Evolutionary conservation across 164 flowering plant genomes (phyloP).

Genomic region (Amborella trichopoda): DNA sequence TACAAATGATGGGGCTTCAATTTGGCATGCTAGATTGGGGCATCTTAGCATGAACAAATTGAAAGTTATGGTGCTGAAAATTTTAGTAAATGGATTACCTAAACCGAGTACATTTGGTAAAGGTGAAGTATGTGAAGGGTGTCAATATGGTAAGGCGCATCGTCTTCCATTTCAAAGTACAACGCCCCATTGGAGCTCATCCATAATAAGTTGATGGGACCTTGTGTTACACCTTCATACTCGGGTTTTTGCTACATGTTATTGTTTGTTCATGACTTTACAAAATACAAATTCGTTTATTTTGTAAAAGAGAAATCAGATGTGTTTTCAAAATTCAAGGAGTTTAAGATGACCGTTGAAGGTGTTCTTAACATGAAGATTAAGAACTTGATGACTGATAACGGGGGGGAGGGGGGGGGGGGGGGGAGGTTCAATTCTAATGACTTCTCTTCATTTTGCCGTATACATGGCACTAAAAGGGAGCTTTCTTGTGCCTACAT

Average conservation of each 20-base stretch:
- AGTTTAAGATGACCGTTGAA: conserved; percentile 3
- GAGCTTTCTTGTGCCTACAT: too few species aligned
- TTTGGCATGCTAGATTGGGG: too few species aligned
- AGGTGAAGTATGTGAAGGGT: conserved; percentile 5
- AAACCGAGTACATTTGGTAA: not conserved
- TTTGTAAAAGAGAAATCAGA: too few species aligned
- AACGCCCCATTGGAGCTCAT: conserved; percentile 1
- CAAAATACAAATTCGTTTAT: conserved; percentile 5
- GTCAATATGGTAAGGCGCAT: too few species aligned
- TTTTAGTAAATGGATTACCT: conserved; percentile 6
- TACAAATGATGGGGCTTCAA: too few species aligned
- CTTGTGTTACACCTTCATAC: too few species aligned
- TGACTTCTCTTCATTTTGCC: conserved; percentile 4
- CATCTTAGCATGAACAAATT: too few species aligned
- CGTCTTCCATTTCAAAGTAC: not conserved
- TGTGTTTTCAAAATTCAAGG: too few species aligned
- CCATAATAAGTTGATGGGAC: conserved; percentile 5
- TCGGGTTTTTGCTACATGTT: too few species aligned
- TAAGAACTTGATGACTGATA: conserved; percentile 3
- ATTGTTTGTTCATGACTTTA: conserved; percentile 7
- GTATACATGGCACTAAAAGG: not conserved
- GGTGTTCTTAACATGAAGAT: conserved; percentile 3
- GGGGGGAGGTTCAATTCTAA: conserved; percentile 5
- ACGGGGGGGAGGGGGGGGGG: conserved; percentile 11
- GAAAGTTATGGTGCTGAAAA: too few species aligned